Base-by-base conservation (phyloP, 2,329 filamentous ascomycete genomes). In the Microcyclospora tardicrescens region DNA sequence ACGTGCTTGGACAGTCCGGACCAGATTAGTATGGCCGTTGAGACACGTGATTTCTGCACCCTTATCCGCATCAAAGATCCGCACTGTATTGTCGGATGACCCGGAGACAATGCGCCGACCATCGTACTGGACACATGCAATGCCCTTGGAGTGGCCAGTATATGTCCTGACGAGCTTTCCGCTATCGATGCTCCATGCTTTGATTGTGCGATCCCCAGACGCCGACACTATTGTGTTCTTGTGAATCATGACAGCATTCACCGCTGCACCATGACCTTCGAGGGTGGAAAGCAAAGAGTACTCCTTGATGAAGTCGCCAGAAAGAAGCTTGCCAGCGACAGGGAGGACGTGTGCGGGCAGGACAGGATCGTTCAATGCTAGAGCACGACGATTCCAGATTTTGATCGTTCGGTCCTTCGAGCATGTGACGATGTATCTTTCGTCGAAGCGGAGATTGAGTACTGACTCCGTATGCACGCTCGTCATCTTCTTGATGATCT, bases 401-500 rank as follows among this genome's bases (percentile, higher is more conserved):
- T 95, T 95, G 68, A 98, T 94, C 0, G 81, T 81, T 60, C 87
- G 93, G 61, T 98, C 91, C 59, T 98, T 98, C 35, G 89, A 96
- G 54, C 91, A 96, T 0, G 91, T 98, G 10, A 96, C 85, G 3
- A 98, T 70, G 45, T 93, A 93, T 8, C 84, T 76, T 48, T 84
- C 80, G 56, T 96, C 87, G 49, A 96, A 98, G 44, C 84, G 77
- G 40, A 98, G 77, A 54, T 96, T 96, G 12, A 98, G 67, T 0
- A 98, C 87, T 0, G 89, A 94, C 60, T 98, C 91, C 24, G 71
- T 67, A 57, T 98, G 91, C 0, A 89, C 89, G 33, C 75, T 70
- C 1, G 69, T 69, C 27, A 96, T 74, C 41, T 77, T 77, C 53
- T 87, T 82, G 10, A 96, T 62, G 28, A 84, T 73, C 53, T 87